Base-by-base conservation (phyloP, 495 filamentous ascomycete species). In the Xylaria bambusicola region DNA sequence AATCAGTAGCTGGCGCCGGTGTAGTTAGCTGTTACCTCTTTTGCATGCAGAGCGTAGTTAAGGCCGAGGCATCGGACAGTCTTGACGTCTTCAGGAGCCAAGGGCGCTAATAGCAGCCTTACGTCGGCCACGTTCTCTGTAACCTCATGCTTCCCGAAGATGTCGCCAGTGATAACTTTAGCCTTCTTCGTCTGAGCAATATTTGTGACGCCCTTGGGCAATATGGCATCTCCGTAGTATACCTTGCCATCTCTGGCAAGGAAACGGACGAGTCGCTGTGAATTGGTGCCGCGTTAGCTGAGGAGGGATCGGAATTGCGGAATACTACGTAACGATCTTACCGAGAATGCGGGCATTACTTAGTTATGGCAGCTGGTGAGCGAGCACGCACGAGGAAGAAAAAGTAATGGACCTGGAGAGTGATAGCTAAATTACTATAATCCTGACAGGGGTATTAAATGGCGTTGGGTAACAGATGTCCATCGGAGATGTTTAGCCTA, bases 171-270 rank as follows among this genome's bases (percentile, higher is more conserved):
- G 61, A 93, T 88, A 38, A 93, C 77, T 33, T 72, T 80, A 31
- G 90, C 91, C 64, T 84, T 80, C 49, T 79, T 86, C 2, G 82
- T 81, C 69, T 86, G 82, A 59, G 81, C 74, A 60, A 93, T 82
- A 64, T 94, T 88, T 51, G 68, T 86, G 27, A 84, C 75, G 7
- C 88, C 88, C 0, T 74, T 29, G 12, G 91, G 87, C 29, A 94
- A 83, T 45, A 92, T 83, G 56, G 91, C 89, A 73, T 96, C 89
- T 57, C 91, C 91, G 65, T 92, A 92, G 75, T 94, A 92, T 36
- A 82, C 82, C 44, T 80, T 78, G 68, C 89, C 90, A 67, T 93
- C 86, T 62, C 82, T 84, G 63, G 88, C 85, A 12, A 92, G 77
- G 75, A 94, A 94, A 55, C 90, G 87, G 60, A 95, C 76, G 31